These are phyloP conservation scores for Liquidambar formosana DNA, from an alignment of 164 flowering plant species.

Conservation along the genomic window DNA sequence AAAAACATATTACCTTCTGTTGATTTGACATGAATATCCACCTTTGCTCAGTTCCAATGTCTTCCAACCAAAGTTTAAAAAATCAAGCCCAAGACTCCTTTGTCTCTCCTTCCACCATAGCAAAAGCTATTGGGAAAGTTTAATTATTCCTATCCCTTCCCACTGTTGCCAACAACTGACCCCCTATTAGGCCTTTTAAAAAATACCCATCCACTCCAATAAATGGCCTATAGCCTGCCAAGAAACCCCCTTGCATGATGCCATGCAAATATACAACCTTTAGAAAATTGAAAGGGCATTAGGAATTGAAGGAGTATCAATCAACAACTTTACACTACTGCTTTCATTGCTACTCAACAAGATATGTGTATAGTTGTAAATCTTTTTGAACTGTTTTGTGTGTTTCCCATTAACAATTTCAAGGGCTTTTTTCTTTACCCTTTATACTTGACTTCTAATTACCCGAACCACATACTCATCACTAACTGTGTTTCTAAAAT, in stretches of 20 bases:
- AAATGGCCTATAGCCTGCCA: slow-evolving; percentile 2
- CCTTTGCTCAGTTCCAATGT: no score
- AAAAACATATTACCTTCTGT: no score
- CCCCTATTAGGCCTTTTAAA: background rate
- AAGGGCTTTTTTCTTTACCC: background rate
- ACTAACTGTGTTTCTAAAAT: no score
- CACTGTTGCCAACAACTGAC: slow-evolving; percentile 5
- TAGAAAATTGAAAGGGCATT: background rate
- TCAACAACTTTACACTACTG: no score
- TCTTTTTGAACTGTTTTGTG: no score
- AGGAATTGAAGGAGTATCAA: background rate
- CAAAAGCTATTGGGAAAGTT: slow-evolving; percentile 4
- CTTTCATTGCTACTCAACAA: no score
- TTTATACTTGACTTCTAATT: no score
- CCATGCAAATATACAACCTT: background rate
- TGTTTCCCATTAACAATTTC: background rate
- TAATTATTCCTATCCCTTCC: slow-evolving; percentile 11
- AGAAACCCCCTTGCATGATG: background rate
- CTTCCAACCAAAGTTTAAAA: no score
- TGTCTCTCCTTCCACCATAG: background rate
- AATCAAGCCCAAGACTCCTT: background rate
- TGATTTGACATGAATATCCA: no score
- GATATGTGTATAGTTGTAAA: no score
- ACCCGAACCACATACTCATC: no score
- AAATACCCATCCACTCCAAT: slow-evolving; percentile 13